These are phyloP conservation scores for Aphanomyces invadans DNA, from an alignment of 352 stramenopile species.

Conservation along the genomic window DNA sequence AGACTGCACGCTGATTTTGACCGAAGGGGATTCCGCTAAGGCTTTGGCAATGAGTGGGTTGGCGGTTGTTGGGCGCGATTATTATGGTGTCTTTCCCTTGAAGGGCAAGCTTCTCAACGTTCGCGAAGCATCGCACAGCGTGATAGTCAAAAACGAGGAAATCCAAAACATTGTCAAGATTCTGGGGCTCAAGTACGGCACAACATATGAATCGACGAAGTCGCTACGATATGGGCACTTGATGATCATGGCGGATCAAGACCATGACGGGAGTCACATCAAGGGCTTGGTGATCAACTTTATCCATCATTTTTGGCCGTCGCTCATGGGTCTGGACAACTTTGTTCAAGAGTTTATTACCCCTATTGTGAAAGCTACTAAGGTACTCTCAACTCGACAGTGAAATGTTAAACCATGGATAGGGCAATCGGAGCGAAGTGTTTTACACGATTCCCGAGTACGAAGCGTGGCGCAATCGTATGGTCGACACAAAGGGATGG, in stretches of 20 bases:
- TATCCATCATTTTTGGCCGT: slow-evolving; percentile 98
- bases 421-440: slow-evolving; percentile 58
- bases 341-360: slow-evolving; percentile 99
- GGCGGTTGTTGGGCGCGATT: slow-evolving; percentile 95
- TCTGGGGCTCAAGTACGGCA: slow-evolving; percentile 95
- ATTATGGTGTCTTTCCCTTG: slow-evolving; percentile 98
- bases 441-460: slow-evolving; percentile 99
- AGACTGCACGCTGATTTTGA: slow-evolving; percentile 97
- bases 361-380: slow-evolving; percentile 95
- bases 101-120: slow-evolving; percentile 94
- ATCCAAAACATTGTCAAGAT: slow-evolving; percentile 96
- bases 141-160: slow-evolving; percentile 92
- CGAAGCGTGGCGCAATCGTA: slow-evolving; percentile 84
- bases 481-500: slow-evolving; percentile 89
- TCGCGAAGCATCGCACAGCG: slow-evolving; percentile 66
- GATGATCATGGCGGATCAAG: slow-evolving; percentile 99
- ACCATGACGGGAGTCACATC: slow-evolving; percentile 98
- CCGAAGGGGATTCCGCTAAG: slow-evolving; percentile 99
- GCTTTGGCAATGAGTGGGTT: slow-evolving; percentile 97
- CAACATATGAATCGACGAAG: slow-evolving; percentile 88
- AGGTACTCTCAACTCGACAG: slow-evolving; percentile 32
- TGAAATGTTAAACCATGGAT: no score
- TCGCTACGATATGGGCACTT: slow-evolving; percentile 98
- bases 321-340: slow-evolving; percentile 87
- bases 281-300: slow-evolving; percentile 99